Evolutionary conservation across 345 rosid genomes (phyloP).

Genomic region (Odontarrhena argentea): DNA sequence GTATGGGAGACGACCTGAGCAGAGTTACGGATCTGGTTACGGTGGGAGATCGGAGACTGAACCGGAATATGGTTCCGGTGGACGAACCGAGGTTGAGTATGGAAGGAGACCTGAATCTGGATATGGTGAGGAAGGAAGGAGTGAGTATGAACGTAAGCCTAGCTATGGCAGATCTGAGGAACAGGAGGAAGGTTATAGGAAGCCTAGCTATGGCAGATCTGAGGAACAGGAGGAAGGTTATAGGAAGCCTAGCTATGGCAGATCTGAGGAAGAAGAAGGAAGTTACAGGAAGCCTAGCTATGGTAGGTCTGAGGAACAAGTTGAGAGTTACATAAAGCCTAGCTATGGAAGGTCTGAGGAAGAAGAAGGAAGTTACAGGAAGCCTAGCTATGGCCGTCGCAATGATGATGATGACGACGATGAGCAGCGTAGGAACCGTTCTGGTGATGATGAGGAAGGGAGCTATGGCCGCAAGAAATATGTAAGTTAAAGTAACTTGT

Average conservation of each 20-base stretch:
- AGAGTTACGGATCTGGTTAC: not conserved
- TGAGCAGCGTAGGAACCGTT: slow-evolving; percentile 44
- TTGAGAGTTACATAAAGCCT: slow-evolving; percentile 41
- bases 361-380: slow-evolving; percentile 45
- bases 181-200: slow-evolving; percentile 26
- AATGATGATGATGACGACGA: slow-evolving; percentile 58
- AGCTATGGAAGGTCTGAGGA: slow-evolving; percentile 48
- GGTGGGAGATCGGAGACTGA: slow-evolving; percentile 13
- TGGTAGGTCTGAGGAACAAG: slow-evolving; percentile 42
- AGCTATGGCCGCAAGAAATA: slow-evolving; percentile 84
- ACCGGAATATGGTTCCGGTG: slow-evolving; percentile 21
- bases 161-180: slow-evolving; percentile 29
- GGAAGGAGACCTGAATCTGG: slow-evolving; percentile 11
- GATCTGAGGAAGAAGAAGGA: slow-evolving; percentile 44
- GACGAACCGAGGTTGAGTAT: slow-evolving; percentile 30
- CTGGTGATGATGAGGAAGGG: slow-evolving; percentile 59
- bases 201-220: slow-evolving; percentile 36
- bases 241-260: slow-evolving; percentile 41
- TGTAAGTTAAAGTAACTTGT: slow-evolving; percentile 46
- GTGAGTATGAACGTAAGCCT: slow-evolving; percentile 37
- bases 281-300: slow-evolving; percentile 43
- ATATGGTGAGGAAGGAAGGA: slow-evolving; percentile 22
- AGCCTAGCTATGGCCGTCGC: slow-evolving; percentile 50
- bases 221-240: slow-evolving; percentile 50
- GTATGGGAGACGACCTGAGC: slow-evolving; percentile 45